Evolutionary conservation across 176 grass and related monocot genomes (phyloP).

Genomic region (Musa itinerans): DNA sequence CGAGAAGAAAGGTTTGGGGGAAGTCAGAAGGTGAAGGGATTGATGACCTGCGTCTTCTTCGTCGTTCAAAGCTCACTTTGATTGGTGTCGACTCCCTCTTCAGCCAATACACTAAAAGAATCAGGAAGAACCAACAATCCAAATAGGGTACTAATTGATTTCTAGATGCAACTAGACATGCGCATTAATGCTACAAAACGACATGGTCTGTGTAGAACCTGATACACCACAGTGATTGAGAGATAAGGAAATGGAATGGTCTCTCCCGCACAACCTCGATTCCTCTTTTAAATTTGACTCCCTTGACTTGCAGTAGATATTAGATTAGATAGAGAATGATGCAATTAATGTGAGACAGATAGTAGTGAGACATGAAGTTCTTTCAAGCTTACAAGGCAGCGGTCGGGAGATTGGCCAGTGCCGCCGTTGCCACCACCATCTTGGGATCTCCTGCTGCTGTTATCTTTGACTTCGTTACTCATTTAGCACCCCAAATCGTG

Average conservation of each 20-base stretch:
- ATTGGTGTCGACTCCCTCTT: slow-evolving; percentile 85
- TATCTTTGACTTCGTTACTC: slow-evolving; percentile 34
- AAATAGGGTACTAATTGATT: not conserved
- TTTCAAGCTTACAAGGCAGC: slow-evolving; percentile 53
- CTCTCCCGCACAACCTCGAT: no score
- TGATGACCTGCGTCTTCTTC: slow-evolving; percentile 56
- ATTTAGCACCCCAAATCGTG: slow-evolving; percentile 55
- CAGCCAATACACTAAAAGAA: slow-evolving; percentile 15
- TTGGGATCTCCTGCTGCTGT: slow-evolving; percentile 45
- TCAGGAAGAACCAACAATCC: not conserved
- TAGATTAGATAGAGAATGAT: not conserved
- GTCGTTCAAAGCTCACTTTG: slow-evolving; percentile 72
- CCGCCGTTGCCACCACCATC: slow-evolving; percentile 12
- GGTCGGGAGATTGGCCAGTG: slow-evolving; percentile 45
- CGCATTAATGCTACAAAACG: not conserved
- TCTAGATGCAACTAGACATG: slow-evolving; percentile 25
- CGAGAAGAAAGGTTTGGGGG: no score
- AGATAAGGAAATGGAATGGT: not conserved
- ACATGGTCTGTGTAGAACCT: not conserved
- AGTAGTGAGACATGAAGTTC: slow-evolving; percentile 11
- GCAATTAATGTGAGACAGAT: slow-evolving; percentile 31
- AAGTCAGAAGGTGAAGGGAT: slow-evolving; percentile 36
- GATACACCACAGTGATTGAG: not conserved
- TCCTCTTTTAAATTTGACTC: not conserved
- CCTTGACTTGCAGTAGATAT: not conserved